Percentiles rank a stretch among this genome's conserved stretches.
These are phyloP conservation scores for Tricholoma terreum DNA, from an alignment of 768 basidiomycete genomes.

Conservation along the genomic window DNA sequence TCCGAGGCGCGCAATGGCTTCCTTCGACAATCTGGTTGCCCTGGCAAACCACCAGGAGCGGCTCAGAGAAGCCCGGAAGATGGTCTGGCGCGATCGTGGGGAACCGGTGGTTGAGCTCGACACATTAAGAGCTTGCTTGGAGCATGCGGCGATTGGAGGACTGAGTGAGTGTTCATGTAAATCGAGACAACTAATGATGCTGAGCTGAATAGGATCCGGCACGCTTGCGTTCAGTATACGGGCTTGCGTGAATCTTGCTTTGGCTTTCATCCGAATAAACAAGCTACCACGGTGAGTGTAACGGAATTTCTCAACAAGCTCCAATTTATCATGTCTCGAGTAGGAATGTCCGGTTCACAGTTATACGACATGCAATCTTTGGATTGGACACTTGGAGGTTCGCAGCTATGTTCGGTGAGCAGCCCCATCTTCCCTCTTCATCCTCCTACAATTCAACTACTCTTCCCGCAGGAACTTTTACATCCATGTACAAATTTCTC, in stretches of 20 bases:
- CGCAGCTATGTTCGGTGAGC: conserved; percentile 78
- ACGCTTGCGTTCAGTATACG: conserved; percentile 78
- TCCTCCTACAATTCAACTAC: conserved; percentile 1
- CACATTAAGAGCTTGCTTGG: conserved; percentile 60
- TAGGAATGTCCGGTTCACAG: conserved; percentile 60
- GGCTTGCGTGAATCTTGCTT: conserved; percentile 76
- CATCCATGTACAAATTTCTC: conserved; percentile 73
- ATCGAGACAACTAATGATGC: not conserved
- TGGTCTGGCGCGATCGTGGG: conserved; percentile 80
- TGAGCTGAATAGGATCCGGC: conserved; percentile 60
- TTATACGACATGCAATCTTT: conserved; percentile 81
- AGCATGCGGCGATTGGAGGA: conserved; percentile 70
- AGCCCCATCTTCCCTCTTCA: too few relatives aligned
- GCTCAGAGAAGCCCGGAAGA: conserved; percentile 67
- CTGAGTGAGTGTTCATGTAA: conserved; percentile 51
- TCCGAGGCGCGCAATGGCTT: conserved; percentile 59
- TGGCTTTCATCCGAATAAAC: conserved; percentile 72
- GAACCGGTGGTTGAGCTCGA: conserved; percentile 69
- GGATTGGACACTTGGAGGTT: conserved; percentile 82
- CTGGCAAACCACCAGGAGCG: conserved; percentile 82
- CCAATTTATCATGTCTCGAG: not conserved
- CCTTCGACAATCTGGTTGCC: conserved; percentile 82
- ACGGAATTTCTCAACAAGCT: not conserved
- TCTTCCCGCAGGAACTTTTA: conserved; percentile 57
- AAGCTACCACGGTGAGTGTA: conserved; percentile 57